phyloP scores from a whole-genome alignment of 139 green algal species.

The Picochlorum sp. region DNA sequence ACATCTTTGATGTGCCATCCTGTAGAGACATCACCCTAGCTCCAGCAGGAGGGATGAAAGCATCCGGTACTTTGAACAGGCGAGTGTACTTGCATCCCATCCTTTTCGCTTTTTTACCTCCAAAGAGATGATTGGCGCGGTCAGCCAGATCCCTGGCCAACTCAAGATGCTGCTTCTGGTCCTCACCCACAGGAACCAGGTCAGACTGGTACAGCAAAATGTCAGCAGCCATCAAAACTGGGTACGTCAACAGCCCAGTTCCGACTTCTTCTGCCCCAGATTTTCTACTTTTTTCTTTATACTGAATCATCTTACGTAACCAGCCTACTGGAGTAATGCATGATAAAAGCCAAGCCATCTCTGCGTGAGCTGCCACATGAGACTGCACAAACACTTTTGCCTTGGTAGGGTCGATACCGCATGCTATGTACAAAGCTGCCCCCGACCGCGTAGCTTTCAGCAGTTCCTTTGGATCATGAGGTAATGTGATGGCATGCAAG shows the following conservation, averaged over 20 bases:
- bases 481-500: constrained; percentile 88
- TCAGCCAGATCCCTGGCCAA: constrained; percentile 48
- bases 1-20: constrained; percentile 94
- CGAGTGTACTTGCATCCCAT: constrained; percentile 68
- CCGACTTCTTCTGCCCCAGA: constrained; percentile 47
- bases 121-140: constrained; percentile 83
- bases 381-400: constrained; percentile 74
- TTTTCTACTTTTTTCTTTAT: constrained; percentile 92
- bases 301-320: constrained; percentile 96
- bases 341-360: constrained; percentile 89
- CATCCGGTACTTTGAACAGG: constrained; percentile 80
- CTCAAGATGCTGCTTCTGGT: constrained; percentile 93
- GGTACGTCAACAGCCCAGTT: constrained; percentile 92
- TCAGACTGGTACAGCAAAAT: constrained; percentile 97
- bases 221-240: constrained; percentile 97
- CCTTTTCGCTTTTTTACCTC: constrained; percentile 95
- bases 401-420: constrained; percentile 73
- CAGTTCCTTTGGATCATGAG: constrained; percentile 80
- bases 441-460: constrained; percentile 49
- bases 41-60: constrained; percentile 82
- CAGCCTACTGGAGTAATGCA: constrained; percentile 89
- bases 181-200: constrained; percentile 93
- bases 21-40: constrained; percentile 93
- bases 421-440: constrained; percentile 88
- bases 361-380: constrained; percentile 85